These are phyloP conservation scores for Symmetrospora coprosmae DNA, from an alignment of 768 basidiomycete genomes.

Conservation along the genomic window DNA sequence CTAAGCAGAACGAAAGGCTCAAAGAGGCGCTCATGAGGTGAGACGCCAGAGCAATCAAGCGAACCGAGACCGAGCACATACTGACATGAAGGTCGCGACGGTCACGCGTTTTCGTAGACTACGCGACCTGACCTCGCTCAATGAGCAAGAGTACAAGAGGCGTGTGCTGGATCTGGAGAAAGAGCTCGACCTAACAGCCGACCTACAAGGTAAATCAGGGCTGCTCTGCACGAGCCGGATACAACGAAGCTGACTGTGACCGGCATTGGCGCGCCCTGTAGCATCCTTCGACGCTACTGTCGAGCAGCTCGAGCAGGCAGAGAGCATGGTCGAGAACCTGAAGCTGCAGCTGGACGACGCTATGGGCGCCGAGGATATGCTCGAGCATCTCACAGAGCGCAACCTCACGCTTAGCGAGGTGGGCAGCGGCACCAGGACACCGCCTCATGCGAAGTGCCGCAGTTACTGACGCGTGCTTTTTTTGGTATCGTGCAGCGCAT, in stretches of 20 bases:
- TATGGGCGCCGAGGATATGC: constrained; percentile 85
- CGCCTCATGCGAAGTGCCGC: not conserved
- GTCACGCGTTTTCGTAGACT: constrained; percentile 51
- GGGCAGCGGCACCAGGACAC: constrained; percentile 24
- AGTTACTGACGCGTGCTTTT: not conserved
- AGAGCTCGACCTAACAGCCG: constrained; percentile 61
- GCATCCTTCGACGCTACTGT: constrained; percentile 49
- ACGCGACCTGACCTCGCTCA: constrained; percentile 75
- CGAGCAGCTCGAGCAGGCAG: constrained; percentile 72
- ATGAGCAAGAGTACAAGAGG: constrained; percentile 65
- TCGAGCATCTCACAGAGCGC: constrained; percentile 84
- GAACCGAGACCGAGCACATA: not conserved
- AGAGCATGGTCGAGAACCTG: constrained; percentile 80
- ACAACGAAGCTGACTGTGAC: not conserved
- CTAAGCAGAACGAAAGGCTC: constrained; percentile 87
- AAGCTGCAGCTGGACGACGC: constrained; percentile 91
- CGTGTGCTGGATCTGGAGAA: constrained; percentile 79
- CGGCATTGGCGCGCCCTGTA: not conserved
- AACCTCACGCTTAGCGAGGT: constrained; percentile 86
- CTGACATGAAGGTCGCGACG: too few relatives aligned
- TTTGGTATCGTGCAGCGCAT: constrained; percentile 53
- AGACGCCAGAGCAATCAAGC: constrained; percentile 21
- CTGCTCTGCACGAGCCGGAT: constrained; percentile 22
- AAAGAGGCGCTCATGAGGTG: constrained; percentile 85
- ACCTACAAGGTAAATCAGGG: constrained; percentile 67